Evolutionary conservation across 345 rosid species (phyloP), one percentile per base, ranked within the genome.

Genomic region (Lepidium aucheri): DNA sequence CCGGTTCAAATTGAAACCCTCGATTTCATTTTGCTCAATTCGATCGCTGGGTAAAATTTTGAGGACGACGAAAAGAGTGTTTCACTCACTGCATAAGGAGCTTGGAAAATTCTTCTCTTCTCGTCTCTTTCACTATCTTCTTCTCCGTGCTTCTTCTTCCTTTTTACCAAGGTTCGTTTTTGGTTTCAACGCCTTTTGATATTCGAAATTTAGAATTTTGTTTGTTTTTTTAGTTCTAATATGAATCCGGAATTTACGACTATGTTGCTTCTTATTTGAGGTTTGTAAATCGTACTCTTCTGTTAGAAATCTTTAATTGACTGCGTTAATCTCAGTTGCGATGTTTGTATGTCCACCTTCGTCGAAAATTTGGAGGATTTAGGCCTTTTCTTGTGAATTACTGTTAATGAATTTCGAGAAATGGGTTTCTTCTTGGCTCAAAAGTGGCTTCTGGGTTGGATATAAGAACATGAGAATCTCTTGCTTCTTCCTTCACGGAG

Each of bases 1-100:
- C 54, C 63, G 54, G 63, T 67, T 67, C 71, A 54, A 67, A 54
- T 33, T 33, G 53, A 54, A 67, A 54, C 71, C 63, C 71, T 67
- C 63, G 71, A 67, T 67, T 54, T 9, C 22, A n/a, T 8, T 35
- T 34, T 5, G n/a, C 10, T 34, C 22, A 66, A 66, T 18, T 46
- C 30, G 40, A 57, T 67, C 33, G 65, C 46, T 55, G 63, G 16
- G 61, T 47, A 5, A 13, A 20, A 5, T 63, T 63, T 17, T 8
- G 66, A 45, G 65, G 72, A 47, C 12, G 65, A 58, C 58, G 72
- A 47, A 67, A 28, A 66, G 45, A 43, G 71, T 67, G 63, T 67
- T 54, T 44, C 71, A 54, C 35, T 67, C 63, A 66, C 54, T 66
- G 49, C 42, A 35, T 9, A 35, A 45, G 11, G 12, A 40, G 60